Evolutionary conservation across 2,329 filamentous ascomycete genomes (phyloP), one percentile per base, ranked within the genome.

Genomic region (Fusarium agapanthi): DNA sequence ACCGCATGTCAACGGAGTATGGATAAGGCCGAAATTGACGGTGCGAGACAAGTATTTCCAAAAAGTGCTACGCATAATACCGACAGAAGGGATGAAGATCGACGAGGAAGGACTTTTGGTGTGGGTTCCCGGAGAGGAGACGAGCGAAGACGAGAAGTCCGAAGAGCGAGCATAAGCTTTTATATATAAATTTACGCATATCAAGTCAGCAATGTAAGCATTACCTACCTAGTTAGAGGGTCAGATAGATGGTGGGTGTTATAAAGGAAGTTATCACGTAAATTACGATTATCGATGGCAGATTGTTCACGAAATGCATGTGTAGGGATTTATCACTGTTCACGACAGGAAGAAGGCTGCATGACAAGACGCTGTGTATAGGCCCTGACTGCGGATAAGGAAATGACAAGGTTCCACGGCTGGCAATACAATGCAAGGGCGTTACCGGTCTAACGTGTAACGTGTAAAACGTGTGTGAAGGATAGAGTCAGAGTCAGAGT

Each of bases 41-140:
- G 94, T 98, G 43, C 88, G 93, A 69, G 95, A 97, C 84, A 92
- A 93, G 76, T 97, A 97, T 77, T 98, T 97, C 82, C 95, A 97
- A 80, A 97, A 98, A 86, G 91, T 93, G 45, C 81, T 98, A 68
- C 90, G 92, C 71, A 91, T 97, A 30, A 89, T 94, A 67, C 91
- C 94, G 5, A 95, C 93, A 0, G 93, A 92, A 78, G 92, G 91
- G 28, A 91, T 91, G 84, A 89, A 87, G 80, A 83, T 84, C 56
- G 89, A 90, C 66, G 91, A 91, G 81, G 89, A 92, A 7, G 90
- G 90, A 0, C 78, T 92, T 28, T 76, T 91, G 74, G 78, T 92
- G 28, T 92, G 90, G 90, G 85, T 92, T 40, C 85, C 84, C 18
- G 82, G 70, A 32, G 80, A 61, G 74, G 71, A 32, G 79, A 80